Percentiles rank a stretch among this genome's conserved stretches.
Conservation (phyloP, 768 basidiomycete genomes). For the Termitomyces sp. region DNA sequence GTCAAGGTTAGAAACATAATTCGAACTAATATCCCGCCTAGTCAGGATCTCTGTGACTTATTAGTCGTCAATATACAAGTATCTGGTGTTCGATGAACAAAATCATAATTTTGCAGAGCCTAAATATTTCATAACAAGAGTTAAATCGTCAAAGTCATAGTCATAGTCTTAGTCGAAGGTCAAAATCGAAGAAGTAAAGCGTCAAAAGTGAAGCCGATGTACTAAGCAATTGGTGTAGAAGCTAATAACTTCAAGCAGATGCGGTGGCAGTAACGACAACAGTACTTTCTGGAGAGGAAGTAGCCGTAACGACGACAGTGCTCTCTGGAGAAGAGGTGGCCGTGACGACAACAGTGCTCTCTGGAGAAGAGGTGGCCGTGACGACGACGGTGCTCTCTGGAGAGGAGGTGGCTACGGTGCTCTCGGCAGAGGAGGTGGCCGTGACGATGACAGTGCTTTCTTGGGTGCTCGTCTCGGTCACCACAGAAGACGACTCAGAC, state of each 20-base stretch:
- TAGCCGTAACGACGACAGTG: background rate
- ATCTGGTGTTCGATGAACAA: background rate
- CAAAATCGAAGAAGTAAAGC: background rate
- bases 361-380: background rate
- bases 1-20: too few species aligned
- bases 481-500: background rate
- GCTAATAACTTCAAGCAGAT: background rate
- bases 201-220: background rate
- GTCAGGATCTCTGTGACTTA: background rate
- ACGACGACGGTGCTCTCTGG: background rate
- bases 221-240: background rate
- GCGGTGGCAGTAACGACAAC: conserved; percentile 1
- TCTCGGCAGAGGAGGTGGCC: background rate
- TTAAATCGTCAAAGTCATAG: background rate
- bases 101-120: too few species aligned
- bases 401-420: background rate
- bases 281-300: background rate
- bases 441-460: background rate
- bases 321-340: background rate
- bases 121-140: background rate
- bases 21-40: background rate
- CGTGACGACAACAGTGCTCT: background rate
- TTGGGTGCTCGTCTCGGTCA: background rate
- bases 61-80: background rate
- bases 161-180: background rate